Percentiles rank a stretch among this genome's conserved stretches.
These are phyloP conservation scores for Pelargonium australe DNA, from an alignment of 441 rosid genomes.

Conservation along the genomic window DNA sequence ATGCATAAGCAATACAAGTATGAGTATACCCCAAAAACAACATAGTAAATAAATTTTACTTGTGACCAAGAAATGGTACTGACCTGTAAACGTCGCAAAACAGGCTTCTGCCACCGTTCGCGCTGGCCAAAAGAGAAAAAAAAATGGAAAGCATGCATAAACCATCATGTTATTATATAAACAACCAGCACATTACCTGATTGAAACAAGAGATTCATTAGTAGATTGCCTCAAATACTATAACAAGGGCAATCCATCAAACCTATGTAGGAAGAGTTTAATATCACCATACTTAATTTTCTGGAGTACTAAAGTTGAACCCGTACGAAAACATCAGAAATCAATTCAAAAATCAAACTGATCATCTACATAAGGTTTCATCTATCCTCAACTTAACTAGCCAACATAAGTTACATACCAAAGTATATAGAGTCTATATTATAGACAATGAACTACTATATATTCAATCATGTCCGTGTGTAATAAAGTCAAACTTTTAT, in stretches of 20 bases:
- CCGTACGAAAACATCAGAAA: not conserved
- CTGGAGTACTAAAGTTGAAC: not conserved
- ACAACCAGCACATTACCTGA: constrained; percentile 3
- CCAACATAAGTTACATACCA: not conserved
- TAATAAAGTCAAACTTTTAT: no score
- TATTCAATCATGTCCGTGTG: no score
- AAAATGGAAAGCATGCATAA: constrained; percentile 9
- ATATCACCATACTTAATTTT: not conserved
- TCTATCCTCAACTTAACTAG: not conserved
- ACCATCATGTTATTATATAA: constrained; percentile 10
- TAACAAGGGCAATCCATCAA: not conserved
- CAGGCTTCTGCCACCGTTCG: constrained; percentile 91
- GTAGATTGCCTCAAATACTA: not conserved
- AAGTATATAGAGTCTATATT: not conserved
- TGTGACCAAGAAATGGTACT: constrained; percentile 25
- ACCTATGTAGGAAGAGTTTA: constrained; percentile 2
- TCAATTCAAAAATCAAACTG: not conserved
- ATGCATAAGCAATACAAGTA: not conserved
- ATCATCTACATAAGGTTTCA: not conserved
- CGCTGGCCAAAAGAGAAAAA: constrained; percentile 49
- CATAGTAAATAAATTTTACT: constrained; percentile 7
- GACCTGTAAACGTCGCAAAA: constrained; percentile 93
- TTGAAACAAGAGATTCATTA: constrained; percentile 2
- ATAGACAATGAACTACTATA: no score
- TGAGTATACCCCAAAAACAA: not conserved